Conservation (phyloP, 371 early-diverging fungal species). For the Mortierella sp. region DNA sequence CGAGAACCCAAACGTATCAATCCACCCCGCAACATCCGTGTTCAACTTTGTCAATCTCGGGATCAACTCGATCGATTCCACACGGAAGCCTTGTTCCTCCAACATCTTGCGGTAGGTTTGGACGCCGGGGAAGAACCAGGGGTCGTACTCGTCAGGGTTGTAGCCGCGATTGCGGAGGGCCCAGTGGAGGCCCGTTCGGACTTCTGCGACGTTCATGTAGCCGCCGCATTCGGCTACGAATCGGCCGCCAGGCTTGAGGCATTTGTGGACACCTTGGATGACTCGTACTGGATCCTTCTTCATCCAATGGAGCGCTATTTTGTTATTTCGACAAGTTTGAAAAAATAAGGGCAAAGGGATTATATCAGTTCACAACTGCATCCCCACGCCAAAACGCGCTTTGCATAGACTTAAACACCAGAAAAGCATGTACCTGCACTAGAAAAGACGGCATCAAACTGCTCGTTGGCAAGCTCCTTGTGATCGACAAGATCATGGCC, state of each 20-base stretch:
- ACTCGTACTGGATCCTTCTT: slow-evolving; percentile 72
- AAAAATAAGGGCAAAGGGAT: background rate
- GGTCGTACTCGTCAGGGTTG: slow-evolving; percentile 66
- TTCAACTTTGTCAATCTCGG: slow-evolving; percentile 71
- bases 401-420: background rate
- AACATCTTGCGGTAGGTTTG: slow-evolving; percentile 66
- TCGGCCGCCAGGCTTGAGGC: slow-evolving; percentile 69
- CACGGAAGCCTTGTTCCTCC: slow-evolving; percentile 69
- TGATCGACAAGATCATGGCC: slow-evolving; percentile 66
- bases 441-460: slow-evolving; percentile 75
- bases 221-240: slow-evolving; percentile 70
- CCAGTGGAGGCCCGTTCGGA: slow-evolving; percentile 69
- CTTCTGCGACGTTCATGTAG: slow-evolving; percentile 53
- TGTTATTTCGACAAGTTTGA: background rate
- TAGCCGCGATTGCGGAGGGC: slow-evolving; percentile 70
- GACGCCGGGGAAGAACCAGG: slow-evolving; percentile 79
- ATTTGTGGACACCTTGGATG: slow-evolving; percentile 67
- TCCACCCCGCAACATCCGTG: slow-evolving; percentile 75
- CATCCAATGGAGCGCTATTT: slow-evolving; percentile 81
- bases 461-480: slow-evolving; percentile 58
- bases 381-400: no score
- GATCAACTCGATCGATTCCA: slow-evolving; percentile 61
- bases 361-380: background rate
- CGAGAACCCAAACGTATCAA: slow-evolving; percentile 77
- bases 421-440: slow-evolving; percentile 63